A percentile compares a stretch with the other conserved stretches of the same genome.
Conservation (phyloP, 176 grass and related monocot genomes). For the Aegilops umbellulata region DNA sequence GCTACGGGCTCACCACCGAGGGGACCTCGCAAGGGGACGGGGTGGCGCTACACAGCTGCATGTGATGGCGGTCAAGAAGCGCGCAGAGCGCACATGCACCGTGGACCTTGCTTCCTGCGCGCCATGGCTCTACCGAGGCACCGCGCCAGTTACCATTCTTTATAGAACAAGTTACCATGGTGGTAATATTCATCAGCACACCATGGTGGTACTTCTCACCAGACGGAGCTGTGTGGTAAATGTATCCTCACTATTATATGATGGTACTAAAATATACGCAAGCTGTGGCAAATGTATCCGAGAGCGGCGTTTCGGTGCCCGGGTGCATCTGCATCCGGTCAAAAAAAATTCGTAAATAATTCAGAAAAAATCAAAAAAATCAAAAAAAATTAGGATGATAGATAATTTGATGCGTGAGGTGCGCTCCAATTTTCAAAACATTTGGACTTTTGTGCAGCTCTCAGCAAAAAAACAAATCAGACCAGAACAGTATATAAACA, state of each 20-base stretch:
- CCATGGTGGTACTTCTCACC: neutral
- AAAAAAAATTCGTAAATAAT: too few relatives aligned
- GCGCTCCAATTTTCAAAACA: too few relatives aligned
- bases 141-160: neutral
- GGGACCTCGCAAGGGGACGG: neutral
- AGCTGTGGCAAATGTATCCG: neutral
- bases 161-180: neutral
- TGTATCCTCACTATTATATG: neutral
- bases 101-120: neutral
- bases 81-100: too few relatives aligned
- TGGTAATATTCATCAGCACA: neutral
- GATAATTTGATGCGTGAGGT: too few relatives aligned
- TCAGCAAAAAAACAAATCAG: too few relatives aligned
- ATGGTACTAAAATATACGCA: neutral
- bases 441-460: too few relatives aligned
- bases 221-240: neutral
- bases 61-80: neutral
- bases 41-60: neutral
- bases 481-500: too few relatives aligned
- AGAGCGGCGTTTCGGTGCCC: too few relatives aligned
- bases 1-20: conserved; percentile 67
- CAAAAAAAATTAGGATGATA: too few relatives aligned
- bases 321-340: too few relatives aligned
- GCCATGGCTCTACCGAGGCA: neutral
- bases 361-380: too few relatives aligned